Evolutionary conservation across 2,329 filamentous ascomycete genomes (phyloP), one percentile per base, ranked within the genome.

Genomic region (Claviceps monticola): DNA sequence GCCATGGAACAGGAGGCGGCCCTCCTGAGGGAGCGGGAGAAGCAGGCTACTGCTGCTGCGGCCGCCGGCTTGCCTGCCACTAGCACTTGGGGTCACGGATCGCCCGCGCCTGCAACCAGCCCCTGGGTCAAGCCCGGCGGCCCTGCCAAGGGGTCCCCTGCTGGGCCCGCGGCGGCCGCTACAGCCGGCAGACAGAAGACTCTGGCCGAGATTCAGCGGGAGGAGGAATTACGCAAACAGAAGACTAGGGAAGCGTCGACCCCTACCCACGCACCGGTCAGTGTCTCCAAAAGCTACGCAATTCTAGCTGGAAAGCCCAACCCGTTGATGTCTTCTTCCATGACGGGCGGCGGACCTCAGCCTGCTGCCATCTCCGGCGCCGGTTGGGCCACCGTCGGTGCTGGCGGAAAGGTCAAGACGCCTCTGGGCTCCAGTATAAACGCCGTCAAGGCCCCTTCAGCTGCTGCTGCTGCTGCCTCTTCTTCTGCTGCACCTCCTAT

Each of bases 331-430:
- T 43, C 47, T 21, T 21, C 43, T 29, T 16, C 8, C 34, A 23
- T 43, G 7, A 6, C 36, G 46, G 58, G 19, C 66, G 72, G 21
- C 66, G 72, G 21, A 67, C 64, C 54, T 58, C 67, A 21, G 57
- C 61, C 19, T 56, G 66, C 14, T 29, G 56, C 11, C 50, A 57
- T 44, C 60, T 68, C 49, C 11, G 49, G 46, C 17, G 57, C 57
- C 5, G 88, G 89, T 1, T 98, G 93, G 93, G 91, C 90, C 11
- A 97, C 90, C 0, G 91, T 98, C 42, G 93, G 93, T 47, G 89
- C 91, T 37, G 84, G 90, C 58, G 93, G 93, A 14, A 98, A 96
- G 72, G 79, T 86, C 48, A 97, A 95, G 73, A 72, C 79, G 29
- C 85, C 87, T 5, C 77, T 75, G 3, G 78, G 74, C 56, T 61